Evolutionary conservation across 306 rosid genomes (phyloP).

Genomic region (Elaeagnus macrophylla): DNA sequence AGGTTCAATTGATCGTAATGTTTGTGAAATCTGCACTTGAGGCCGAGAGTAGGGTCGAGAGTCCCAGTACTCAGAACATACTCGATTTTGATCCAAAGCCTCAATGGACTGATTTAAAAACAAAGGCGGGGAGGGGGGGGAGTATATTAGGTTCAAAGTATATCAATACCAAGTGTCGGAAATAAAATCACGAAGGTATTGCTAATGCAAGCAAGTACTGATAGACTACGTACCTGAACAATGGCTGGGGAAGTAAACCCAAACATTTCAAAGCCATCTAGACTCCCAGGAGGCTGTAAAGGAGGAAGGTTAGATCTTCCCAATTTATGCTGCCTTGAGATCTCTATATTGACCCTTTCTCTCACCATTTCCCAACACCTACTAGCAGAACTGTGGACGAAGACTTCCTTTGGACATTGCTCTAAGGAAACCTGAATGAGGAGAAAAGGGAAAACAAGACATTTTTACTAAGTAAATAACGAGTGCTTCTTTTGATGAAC

Average conservation of each 20-base stretch:
- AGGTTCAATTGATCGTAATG: constrained; percentile 28
- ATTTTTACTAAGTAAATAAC: too few species aligned
- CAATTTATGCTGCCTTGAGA: constrained; percentile 70
- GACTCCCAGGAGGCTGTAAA: constrained; percentile 95
- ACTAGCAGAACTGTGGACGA: constrained; percentile 60
- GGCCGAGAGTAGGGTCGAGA: constrained; percentile 94
- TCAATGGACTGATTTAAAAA: constrained; percentile 63
- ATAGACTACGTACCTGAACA: constrained; percentile 64
- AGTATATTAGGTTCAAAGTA: too few species aligned
- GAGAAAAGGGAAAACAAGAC: constrained; percentile 1
- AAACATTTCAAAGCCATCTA: constrained; percentile 97
- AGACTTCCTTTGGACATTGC: constrained; percentile 59
- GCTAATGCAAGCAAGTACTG: too few species aligned
- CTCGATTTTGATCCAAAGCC: constrained; percentile 75
- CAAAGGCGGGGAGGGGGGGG: too few species aligned
- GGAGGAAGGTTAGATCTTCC: constrained; percentile 83
- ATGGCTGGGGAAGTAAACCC: constrained; percentile 94
- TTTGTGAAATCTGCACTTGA: constrained; percentile 65
- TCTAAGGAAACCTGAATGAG: constrained; percentile 69
- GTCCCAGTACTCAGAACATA: constrained; percentile 87
- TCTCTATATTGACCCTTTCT: constrained; percentile 89
- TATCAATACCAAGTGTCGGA: too few species aligned
- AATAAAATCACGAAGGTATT: too few species aligned
- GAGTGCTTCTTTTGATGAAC: too few species aligned
- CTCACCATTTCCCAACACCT: constrained; percentile 96